Evolutionary conservation across 305 asterid genomes (phyloP).

Genomic region (Vinca major): DNA sequence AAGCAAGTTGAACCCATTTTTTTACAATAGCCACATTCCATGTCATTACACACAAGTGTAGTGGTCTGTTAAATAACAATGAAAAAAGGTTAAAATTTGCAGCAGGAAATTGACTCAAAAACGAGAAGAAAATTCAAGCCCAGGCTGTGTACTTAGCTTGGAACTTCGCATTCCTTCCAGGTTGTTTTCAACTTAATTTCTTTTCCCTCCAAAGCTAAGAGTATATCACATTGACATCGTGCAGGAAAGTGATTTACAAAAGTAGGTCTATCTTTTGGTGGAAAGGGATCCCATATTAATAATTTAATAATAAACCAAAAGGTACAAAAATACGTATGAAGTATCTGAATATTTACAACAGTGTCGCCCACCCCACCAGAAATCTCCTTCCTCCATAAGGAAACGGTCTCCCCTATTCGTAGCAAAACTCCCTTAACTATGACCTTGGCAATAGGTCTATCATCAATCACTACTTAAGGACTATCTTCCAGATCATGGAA

Average conservation of each 20-base stretch:
- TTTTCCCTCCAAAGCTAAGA: background rate
- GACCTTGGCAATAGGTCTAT: background rate
- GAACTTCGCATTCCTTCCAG: background rate
- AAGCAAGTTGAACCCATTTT: constrained; percentile 92
- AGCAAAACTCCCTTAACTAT: too few species aligned
- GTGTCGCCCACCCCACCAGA: too few species aligned
- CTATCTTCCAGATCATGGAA: background rate
- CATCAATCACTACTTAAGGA: background rate
- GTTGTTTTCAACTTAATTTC: background rate
- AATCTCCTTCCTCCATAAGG: too few species aligned
- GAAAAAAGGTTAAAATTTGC: constrained; percentile 4
- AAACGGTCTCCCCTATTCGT: too few species aligned
- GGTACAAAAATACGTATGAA: too few species aligned
- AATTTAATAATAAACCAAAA: too few species aligned
- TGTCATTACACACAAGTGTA: constrained; percentile 79
- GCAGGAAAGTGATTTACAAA: background rate
- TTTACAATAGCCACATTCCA: constrained; percentile 89
- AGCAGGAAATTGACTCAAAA: constrained; percentile 20
- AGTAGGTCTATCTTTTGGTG: background rate
- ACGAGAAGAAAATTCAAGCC: background rate
- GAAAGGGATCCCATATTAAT: too few species aligned
- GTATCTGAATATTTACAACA: too few species aligned
- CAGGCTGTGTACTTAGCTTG: background rate
- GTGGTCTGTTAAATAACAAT: constrained; percentile 54
- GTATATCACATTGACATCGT: background rate